Evolutionary conservation across 331 rosid genomes (phyloP).

Genomic region (Telfairia occidentalis): DNA sequence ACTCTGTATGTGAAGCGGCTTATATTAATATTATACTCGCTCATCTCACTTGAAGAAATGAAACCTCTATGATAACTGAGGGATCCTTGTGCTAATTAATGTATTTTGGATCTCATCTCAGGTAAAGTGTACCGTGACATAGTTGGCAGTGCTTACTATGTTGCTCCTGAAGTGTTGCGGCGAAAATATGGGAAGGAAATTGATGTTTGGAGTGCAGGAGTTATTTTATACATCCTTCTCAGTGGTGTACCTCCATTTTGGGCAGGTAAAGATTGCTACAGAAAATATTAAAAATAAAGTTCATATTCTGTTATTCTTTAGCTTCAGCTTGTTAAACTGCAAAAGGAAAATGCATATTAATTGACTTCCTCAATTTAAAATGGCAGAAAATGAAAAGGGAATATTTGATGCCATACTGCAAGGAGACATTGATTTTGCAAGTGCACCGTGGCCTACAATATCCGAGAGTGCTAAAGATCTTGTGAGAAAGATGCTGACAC

Average conservation of each 20-base stretch:
- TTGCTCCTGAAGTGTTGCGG: constrained; percentile 84
- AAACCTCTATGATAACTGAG: neutral
- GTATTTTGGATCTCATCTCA: constrained; percentile 26
- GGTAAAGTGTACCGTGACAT: constrained; percentile 77
- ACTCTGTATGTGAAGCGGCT: neutral
- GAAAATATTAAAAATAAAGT: neutral
- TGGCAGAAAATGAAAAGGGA: constrained; percentile 82
- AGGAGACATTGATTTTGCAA: constrained; percentile 69
- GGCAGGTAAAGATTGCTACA: constrained; percentile 50
- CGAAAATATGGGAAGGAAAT: constrained; percentile 76
- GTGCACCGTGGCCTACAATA: constrained; percentile 89
- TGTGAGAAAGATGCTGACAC: constrained; percentile 70
- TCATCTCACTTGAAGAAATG: neutral
- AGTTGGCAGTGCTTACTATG: constrained; percentile 92
- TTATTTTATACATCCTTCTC: constrained; percentile 71
- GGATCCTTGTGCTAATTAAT: neutral
- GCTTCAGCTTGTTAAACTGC: constrained; percentile 9
- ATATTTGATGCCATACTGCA: constrained; percentile 63
- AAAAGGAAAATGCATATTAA: neutral
- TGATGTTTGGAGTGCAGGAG: constrained; percentile 95
- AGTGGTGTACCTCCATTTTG: constrained; percentile 96
- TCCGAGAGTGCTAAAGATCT: constrained; percentile 76
- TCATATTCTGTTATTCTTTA: constrained; percentile 8
- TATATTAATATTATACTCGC: neutral
- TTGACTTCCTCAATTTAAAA: constrained; percentile 8